Conservation (phyloP, 257 asterid species). For the Capsicum pubescens region DNA sequence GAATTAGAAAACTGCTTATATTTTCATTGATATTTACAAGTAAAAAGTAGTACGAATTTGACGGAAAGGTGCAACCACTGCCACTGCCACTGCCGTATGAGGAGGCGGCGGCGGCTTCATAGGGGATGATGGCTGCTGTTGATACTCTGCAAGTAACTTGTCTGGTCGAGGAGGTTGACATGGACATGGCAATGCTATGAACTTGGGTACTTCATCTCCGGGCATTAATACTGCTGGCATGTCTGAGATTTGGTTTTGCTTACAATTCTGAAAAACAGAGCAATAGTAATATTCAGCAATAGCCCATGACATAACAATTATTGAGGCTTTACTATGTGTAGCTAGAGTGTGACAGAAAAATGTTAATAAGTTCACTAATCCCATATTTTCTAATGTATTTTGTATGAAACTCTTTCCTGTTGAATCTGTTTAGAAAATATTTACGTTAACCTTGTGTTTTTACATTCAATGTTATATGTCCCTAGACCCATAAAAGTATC, state of each 20-base stretch:
- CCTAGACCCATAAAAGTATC: neutral
- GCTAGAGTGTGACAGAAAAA: neutral
- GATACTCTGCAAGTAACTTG: slow-evolving; percentile 40
- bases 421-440: neutral
- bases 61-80: neutral
- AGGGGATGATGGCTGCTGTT: slow-evolving; percentile 38
- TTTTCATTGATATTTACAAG: slow-evolving; percentile 18
- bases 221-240: slow-evolving; percentile 87
- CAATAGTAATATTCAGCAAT: neutral
- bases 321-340: neutral
- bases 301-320: neutral
- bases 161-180: slow-evolving; percentile 52
- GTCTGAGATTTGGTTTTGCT: slow-evolving; percentile 55
- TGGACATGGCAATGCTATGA: slow-evolving; percentile 76
- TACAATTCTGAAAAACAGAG: slow-evolving; percentile 44
- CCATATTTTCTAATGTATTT: neutral
- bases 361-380: neutral
- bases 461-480: neutral
- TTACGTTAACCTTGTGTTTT: neutral
- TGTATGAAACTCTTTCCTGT: neutral
- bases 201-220: slow-evolving; percentile 65
- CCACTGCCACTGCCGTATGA: slow-evolving; percentile 29
- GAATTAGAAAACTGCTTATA: neutral
- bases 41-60: slow-evolving; percentile 17
- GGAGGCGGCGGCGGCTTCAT: slow-evolving; percentile 42